Evolutionary conservation across 768 basidiomycete genomes (phyloP).

Genomic region (Russula sp.): DNA sequence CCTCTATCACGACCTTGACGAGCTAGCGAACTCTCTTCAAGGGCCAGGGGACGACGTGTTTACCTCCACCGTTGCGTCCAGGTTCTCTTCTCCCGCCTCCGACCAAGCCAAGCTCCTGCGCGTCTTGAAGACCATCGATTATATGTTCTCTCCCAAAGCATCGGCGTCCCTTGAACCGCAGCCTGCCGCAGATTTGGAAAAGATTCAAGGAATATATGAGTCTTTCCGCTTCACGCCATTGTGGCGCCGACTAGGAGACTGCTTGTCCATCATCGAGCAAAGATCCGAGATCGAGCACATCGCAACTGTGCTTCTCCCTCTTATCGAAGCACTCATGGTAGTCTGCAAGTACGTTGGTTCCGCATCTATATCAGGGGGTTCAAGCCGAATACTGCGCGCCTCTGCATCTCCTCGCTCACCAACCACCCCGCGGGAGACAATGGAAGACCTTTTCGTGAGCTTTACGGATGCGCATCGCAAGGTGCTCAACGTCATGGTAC

Average conservation of each 20-base stretch:
- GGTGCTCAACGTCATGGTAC: conserved; percentile 93
- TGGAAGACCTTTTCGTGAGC: conserved; percentile 86
- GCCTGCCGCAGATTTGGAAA: conserved; percentile 58
- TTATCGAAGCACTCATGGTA: conserved; percentile 97
- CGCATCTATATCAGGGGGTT: conserved; percentile 41
- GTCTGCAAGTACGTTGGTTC: conserved; percentile 92
- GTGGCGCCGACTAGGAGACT: conserved; percentile 88
- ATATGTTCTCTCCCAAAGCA: conserved; percentile 74
- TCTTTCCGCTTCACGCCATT: conserved; percentile 85
- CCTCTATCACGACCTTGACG: conserved; percentile 71
- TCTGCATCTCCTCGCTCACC: conserved; percentile 65
- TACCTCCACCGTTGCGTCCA: conserved; percentile 67
- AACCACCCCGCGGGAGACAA: conserved; percentile 62
- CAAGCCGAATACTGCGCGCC: conserved; percentile 50
- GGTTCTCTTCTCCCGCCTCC: conserved; percentile 91
- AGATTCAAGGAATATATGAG: conserved; percentile 84
- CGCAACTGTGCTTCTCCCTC: conserved; percentile 85
- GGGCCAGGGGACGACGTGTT: conserved; percentile 48
- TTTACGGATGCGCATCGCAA: conserved; percentile 94
- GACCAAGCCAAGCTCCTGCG: conserved; percentile 94
- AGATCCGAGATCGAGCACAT: conserved; percentile 79
- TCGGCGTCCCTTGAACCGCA: conserved; percentile 34
- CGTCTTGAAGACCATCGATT: conserved; percentile 95
- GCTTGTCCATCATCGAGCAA: conserved; percentile 76
- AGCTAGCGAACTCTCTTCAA: conserved; percentile 60